Evolutionary conservation across 1,284 basidiomycete species (phyloP), one percentile per base, ranked within the genome.

Genomic region (Tilletiopsis washingtonensis): DNA sequence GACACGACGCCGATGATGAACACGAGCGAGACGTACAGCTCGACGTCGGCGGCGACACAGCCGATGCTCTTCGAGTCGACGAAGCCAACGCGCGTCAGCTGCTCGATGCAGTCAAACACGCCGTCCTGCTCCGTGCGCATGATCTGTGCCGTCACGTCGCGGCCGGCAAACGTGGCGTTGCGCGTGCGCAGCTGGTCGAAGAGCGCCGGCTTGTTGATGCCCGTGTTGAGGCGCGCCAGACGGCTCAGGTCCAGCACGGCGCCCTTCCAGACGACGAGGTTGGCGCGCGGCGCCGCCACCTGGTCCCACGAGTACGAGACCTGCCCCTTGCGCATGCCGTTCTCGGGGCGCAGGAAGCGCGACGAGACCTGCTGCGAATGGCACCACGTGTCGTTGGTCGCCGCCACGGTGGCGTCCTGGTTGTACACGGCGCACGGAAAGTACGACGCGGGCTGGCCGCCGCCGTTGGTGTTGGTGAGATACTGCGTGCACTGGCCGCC

Each of bases 1-100:
- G 81, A 79, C 50, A 98, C 93, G 53, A 96, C 91, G 54, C 93
- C 94, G 58, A 96, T 84, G 74, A 99, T 98, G 81, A 97, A 94
- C 61, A 93, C 82, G 63, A 97, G 83, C 42, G 93, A 96, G 50
- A 96, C 79, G 74, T 93, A 94, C 53, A 98, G 84, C 38, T 97
- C 91, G 55, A 96, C 84, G 55, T 86, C 80, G 20, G 93, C 96
- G 2, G 91, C 91, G 52, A 98, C 86, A 69, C 93, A 99, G 26
- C 93, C 93, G 57, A 97, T 91, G 49, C 84, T 86, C 64, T 85
- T 84, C 43, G 87, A 89, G 76, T 97, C 93, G 69, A 98, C 85
- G 76, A 87, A 96, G 11, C 91, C 94, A 57, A 97, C 83, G 14
- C 83, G 84, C 55, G 87, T 77, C 61, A 89, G 79, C 73, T 97